Conservation (phyloP, 441 rosid genomes). For the Jatropha multifida region DNA sequence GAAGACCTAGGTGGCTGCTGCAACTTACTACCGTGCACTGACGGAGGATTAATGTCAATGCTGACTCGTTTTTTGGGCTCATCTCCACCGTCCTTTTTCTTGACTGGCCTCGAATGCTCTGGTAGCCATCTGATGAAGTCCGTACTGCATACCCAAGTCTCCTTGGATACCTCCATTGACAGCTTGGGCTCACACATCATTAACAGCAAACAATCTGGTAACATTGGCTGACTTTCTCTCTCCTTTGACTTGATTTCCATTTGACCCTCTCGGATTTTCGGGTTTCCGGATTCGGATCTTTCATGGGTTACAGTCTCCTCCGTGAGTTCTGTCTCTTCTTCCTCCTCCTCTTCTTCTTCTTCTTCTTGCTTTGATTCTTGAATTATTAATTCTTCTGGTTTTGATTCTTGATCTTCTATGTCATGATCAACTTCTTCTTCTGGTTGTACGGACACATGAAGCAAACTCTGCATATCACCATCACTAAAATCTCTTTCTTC, state of each 20-base stretch:
- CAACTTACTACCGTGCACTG: conserved; percentile 21
- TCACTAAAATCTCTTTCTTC: neutral
- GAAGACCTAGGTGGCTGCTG: conserved; percentile 81
- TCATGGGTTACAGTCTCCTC: conserved; percentile 25
- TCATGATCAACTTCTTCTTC: conserved; percentile 18
- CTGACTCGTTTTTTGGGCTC: conserved; percentile 41
- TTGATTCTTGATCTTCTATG: conserved; percentile 9
- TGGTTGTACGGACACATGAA: conserved; percentile 6
- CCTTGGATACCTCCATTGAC: conserved; percentile 95
- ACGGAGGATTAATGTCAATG: conserved; percentile 42
- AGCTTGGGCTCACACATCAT: conserved; percentile 99
- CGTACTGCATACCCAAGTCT: conserved; percentile 90
- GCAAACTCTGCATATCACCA: conserved; percentile 5
- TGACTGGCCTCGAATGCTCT: conserved; percentile 45
- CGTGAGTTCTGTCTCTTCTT: neutral
- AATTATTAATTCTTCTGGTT: conserved; percentile 9
- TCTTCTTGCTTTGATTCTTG: conserved; percentile 18
- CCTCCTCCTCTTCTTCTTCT: conserved; percentile 22
- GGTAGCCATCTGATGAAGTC: conserved; percentile 82
- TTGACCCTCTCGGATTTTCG: conserved; percentile 15
- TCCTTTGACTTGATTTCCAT: conserved; percentile 40
- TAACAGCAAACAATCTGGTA: conserved; percentile 78
- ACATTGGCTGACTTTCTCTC: conserved; percentile 29
- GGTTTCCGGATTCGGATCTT: conserved; percentile 41
- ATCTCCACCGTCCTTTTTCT: conserved; percentile 39